Evolutionary conservation across 306 rosid species (phyloP).

Genomic region (Phaseolus lunatus): DNA sequence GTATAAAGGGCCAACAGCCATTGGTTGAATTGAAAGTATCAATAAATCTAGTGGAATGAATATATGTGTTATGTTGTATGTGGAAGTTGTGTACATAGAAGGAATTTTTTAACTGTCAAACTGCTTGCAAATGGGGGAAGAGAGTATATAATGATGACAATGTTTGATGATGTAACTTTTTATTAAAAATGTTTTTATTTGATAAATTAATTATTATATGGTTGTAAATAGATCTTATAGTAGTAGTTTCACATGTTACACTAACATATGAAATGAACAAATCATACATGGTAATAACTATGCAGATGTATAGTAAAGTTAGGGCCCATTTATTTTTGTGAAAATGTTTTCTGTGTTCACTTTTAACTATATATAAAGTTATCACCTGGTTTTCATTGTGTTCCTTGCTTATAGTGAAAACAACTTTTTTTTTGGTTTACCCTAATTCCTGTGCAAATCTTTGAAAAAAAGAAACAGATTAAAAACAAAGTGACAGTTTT

Average conservation of each 20-base stretch:
- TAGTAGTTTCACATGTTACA: neutral
- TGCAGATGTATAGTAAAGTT: slow-evolving; percentile 24
- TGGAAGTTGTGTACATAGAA: too few relatives aligned
- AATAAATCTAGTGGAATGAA: too few relatives aligned
- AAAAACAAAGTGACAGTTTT: neutral
- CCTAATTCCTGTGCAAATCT: neutral
- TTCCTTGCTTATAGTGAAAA: neutral
- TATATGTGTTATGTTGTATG: too few relatives aligned
- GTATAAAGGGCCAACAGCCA: too few relatives aligned
- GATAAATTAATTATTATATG: slow-evolving; percentile 7
- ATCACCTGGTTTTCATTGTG: neutral
- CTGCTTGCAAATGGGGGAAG: too few relatives aligned
- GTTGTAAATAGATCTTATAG: neutral
- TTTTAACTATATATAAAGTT: neutral
- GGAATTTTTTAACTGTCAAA: too few relatives aligned
- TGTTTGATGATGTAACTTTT: neutral
- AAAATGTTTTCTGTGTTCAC: neutral
- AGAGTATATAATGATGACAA: too few relatives aligned
- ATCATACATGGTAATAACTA: slow-evolving; percentile 7
- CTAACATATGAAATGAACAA: neutral
- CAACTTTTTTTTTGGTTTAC: neutral
- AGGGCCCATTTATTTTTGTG: neutral
- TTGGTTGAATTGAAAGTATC: too few relatives aligned
- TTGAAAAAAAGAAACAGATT: neutral
- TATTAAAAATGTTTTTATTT: neutral